phyloP scores from a whole-genome alignment of 2,329 filamentous ascomycete genomes.

The Neonectria magnoliae region DNA sequence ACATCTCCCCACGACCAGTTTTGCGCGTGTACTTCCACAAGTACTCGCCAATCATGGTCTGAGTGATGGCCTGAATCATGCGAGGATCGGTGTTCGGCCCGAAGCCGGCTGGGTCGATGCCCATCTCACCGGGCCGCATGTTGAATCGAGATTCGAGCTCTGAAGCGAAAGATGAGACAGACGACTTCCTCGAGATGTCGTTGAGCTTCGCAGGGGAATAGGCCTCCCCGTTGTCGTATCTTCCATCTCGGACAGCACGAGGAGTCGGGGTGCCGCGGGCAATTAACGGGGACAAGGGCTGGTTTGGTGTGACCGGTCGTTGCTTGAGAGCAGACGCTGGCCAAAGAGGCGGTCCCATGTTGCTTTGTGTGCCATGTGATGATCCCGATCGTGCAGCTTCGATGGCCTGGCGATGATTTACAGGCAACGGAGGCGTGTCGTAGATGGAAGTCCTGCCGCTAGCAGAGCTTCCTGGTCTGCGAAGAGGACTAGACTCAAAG shows the following conservation, averaged over 20 bases:
- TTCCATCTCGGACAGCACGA: slow-evolving; percentile 56
- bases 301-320: slow-evolving; percentile 70
- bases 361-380: slow-evolving; percentile 55
- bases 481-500: slow-evolving; percentile 49
- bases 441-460: slow-evolving; percentile 65
- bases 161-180: slow-evolving; percentile 93
- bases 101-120: slow-evolving; percentile 66
- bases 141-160: slow-evolving; percentile 94
- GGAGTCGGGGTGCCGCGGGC: slow-evolving; percentile 69
- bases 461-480: slow-evolving; percentile 76
- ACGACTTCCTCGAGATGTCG: slow-evolving; percentile 68
- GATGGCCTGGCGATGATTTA: slow-evolving; percentile 85
- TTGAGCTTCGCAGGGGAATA: slow-evolving; percentile 59
- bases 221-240: slow-evolving; percentile 58
- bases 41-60: slow-evolving; percentile 99
- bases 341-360: slow-evolving; percentile 86
- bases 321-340: slow-evolving; percentile 77
- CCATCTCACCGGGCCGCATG: slow-evolving; percentile 67
- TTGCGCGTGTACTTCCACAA: slow-evolving; percentile 99
- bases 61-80: slow-evolving; percentile 99
- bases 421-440: slow-evolving; percentile 76
- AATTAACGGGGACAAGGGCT: slow-evolving; percentile 57
- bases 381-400: slow-evolving; percentile 76
- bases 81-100: slow-evolving; percentile 85
- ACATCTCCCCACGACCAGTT: slow-evolving; percentile 87